Conservation (phyloP, 2,329 filamentous ascomycete genomes). For the Phyllosticta citribraziliensis region DNA sequence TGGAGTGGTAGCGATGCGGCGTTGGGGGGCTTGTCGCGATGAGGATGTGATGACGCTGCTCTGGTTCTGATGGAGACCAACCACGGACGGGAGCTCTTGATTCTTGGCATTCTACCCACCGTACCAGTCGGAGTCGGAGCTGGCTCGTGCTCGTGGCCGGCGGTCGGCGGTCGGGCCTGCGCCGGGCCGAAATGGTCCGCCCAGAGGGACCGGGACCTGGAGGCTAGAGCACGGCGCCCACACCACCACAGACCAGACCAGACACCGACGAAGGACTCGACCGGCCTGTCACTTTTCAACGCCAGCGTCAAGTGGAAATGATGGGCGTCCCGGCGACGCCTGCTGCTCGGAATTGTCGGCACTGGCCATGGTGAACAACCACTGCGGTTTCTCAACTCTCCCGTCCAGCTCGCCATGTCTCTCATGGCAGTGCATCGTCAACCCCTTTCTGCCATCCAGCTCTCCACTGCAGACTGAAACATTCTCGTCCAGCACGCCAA, state of each 20-base stretch:
- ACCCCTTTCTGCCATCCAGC: not conserved
- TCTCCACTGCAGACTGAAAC: not conserved
- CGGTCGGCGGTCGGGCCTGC: not conserved
- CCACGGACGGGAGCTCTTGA: not conserved
- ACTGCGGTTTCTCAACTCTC: not conserved
- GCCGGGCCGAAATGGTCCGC: not conserved
- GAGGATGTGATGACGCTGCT: not conserved
- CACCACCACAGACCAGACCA: not conserved
- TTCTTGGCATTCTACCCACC: not conserved
- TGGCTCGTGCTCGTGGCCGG: not conserved
- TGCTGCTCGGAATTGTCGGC: not conserved
- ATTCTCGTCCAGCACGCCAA: not conserved
- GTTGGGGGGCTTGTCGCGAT: not conserved
- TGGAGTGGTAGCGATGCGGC: not conserved
- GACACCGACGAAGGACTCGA: not conserved
- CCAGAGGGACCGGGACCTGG: not conserved
- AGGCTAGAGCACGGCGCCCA: not conserved
- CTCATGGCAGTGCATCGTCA: not conserved
- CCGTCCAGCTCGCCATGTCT: not conserved
- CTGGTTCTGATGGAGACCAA: not conserved
- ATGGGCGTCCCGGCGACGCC: not conserved
- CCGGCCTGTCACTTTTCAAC: not conserved
- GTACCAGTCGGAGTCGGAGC: too few species aligned
- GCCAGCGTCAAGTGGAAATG: not conserved
- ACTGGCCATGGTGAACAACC: not conserved